Percentiles rank a stretch among this genome's conserved stretches.
phyloP scores from a whole-genome alignment of 768 basidiomycete species.

The Boletus sensibilis region DNA sequence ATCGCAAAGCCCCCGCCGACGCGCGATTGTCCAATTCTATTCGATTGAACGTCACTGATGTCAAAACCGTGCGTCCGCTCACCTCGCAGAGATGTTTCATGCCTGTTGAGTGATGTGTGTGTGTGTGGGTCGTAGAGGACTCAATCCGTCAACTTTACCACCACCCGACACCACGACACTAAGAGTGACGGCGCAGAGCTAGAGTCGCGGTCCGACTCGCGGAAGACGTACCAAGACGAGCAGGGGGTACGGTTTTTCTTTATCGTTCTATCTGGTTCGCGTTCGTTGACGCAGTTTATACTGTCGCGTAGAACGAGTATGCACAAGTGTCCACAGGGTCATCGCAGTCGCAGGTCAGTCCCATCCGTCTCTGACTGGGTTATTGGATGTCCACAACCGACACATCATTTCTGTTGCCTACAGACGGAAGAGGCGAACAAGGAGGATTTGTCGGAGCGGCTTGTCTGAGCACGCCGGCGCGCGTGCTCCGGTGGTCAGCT shows the following conservation, averaged over 20 bases:
- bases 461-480: not conserved
- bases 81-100: not conserved
- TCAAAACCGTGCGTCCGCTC: slow-evolving; percentile 17
- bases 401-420: too few species aligned
- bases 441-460: not conserved
- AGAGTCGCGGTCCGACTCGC: too few species aligned
- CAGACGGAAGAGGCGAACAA: slow-evolving; percentile 7
- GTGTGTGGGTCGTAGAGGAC: slow-evolving; percentile 8
- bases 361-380: not conserved
- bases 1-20: slow-evolving; percentile 1
- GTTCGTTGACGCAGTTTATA: not conserved
- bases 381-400: not conserved
- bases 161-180: not conserved
- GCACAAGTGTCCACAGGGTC: slow-evolving; percentile 17
- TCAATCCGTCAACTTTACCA: slow-evolving; percentile 17
- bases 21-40: slow-evolving; percentile 6
- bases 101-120: not conserved
- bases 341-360: slow-evolving; percentile 20
- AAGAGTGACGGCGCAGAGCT: slow-evolving; percentile 7
- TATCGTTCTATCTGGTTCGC: too few species aligned
- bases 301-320: slow-evolving; percentile 12
- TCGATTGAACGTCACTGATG: slow-evolving; percentile 9
- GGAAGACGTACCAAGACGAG: slow-evolving; percentile 16
- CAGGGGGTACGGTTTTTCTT: slow-evolving; percentile 3
- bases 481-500: not conserved